phyloP scores from a whole-genome alignment of 768 basidiomycete species.

The Kwoniella sp. region DNA sequence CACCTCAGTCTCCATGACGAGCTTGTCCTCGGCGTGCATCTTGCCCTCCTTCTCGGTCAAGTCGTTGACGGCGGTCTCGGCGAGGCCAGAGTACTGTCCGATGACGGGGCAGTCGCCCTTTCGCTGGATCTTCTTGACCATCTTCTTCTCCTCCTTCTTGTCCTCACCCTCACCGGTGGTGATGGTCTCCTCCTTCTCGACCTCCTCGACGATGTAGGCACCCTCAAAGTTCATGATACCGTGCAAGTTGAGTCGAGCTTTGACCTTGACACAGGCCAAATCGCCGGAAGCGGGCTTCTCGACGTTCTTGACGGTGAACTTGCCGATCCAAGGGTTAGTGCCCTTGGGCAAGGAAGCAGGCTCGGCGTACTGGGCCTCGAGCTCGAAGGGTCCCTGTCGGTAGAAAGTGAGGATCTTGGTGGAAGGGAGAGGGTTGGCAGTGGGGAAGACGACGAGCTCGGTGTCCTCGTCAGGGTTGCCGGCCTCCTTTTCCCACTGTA shows the following conservation, averaged over 20 bases:
- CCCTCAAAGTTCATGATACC: conserved; percentile 84
- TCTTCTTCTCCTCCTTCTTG: conserved; percentile 61
- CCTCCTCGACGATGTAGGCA: conserved; percentile 72
- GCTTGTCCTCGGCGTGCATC: conserved; percentile 90
- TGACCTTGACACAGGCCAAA: conserved; percentile 80
- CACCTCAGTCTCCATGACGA: conserved; percentile 96
- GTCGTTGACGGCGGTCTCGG: conserved; percentile 66
- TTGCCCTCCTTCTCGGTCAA: conserved; percentile 79
- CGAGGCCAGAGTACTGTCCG: conserved; percentile 67
- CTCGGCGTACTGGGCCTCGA: conserved; percentile 82
- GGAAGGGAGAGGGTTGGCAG: conserved; percentile 81
- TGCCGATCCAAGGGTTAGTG: conserved; percentile 82
- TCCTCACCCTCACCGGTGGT: conserved; percentile 65
- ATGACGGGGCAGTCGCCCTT: conserved; percentile 81
- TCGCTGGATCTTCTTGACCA: conserved; percentile 83
- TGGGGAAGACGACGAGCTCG: conserved; percentile 86
- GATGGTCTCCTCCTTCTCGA: conserved; percentile 76
- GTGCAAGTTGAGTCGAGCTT: conserved; percentile 82
- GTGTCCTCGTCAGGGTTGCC: conserved; percentile 81
- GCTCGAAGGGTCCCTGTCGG: conserved; percentile 81
- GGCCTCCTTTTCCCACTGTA: conserved; percentile 76
- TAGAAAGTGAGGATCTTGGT: conserved; percentile 96
- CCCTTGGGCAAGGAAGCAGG: conserved; percentile 67
- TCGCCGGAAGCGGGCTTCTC: conserved; percentile 69
- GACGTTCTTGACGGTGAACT: conserved; percentile 80